phyloP scores from a whole-genome alignment of 495 filamentous ascomycete species.

The Aspergillus homomorphus region DNA sequence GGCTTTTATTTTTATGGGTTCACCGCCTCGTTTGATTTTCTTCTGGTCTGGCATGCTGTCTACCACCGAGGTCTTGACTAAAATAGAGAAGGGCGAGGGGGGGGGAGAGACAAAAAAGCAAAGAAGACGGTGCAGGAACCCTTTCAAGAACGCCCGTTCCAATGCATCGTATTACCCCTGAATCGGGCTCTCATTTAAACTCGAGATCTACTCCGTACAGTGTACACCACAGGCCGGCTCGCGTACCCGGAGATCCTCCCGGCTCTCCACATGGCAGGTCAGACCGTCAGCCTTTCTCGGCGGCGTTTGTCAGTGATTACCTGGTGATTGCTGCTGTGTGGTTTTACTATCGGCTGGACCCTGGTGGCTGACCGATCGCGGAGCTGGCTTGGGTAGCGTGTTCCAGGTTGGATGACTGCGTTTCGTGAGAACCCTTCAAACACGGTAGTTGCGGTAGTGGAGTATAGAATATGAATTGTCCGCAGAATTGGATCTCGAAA shows the following conservation, averaged over 20 bases:
- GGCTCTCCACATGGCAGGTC: not conserved
- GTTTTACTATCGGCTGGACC: not conserved
- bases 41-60: too few species aligned
- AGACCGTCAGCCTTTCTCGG: not conserved
- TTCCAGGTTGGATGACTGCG: slow-evolving; percentile 1
- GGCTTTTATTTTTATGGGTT: not conserved
- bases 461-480: not conserved
- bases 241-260: slow-evolving; percentile 5
- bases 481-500: not conserved
- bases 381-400: not conserved
- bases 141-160: not conserved
- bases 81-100: too few species aligned
- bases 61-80: not conserved
- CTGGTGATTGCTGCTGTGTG: not conserved
- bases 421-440: slow-evolving; percentile 2
- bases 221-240: slow-evolving; percentile 7
- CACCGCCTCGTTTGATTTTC: not conserved
- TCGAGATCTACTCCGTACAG: slow-evolving; percentile 18
- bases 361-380: not conserved
- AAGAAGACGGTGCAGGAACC: not conserved
- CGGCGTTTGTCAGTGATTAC: not conserved
- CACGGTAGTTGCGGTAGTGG: not conserved
- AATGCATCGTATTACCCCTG: slow-evolving; percentile 3
- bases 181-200: slow-evolving; percentile 10
- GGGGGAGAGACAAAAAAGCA: not conserved